phyloP scores from a whole-genome alignment of 768 basidiomycete genomes.

The Lentinula lateritia region DNA sequence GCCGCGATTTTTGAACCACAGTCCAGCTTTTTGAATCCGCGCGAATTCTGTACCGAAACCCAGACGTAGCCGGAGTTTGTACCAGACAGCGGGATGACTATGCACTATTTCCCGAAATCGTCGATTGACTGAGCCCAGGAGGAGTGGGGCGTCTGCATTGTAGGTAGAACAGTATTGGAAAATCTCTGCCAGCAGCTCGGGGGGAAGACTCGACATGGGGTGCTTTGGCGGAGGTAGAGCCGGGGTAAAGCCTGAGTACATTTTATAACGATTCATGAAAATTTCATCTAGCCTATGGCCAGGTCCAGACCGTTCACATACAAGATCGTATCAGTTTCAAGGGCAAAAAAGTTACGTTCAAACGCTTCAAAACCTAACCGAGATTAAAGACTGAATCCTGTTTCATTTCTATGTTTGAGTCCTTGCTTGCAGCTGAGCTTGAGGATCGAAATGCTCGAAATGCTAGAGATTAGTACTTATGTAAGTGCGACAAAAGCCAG shows the following conservation, averaged over 20 bases:
- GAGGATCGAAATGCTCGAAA: neutral
- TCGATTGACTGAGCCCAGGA: neutral
- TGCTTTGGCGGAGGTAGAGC: neutral
- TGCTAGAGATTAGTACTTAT: neutral
- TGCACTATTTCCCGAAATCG: neutral
- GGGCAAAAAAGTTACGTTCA: neutral
- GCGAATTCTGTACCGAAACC: neutral
- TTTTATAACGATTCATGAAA: neutral
- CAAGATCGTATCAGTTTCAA: neutral
- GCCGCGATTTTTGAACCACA: conserved; percentile 4
- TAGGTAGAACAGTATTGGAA: neutral
- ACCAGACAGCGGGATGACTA: neutral
- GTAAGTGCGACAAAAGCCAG: too few relatives aligned
- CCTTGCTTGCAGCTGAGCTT: too few relatives aligned
- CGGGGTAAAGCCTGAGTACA: neutral
- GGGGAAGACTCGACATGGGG: neutral
- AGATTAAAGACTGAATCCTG: neutral
- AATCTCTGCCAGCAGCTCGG: conserved; percentile 3
- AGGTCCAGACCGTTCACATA: neutral
- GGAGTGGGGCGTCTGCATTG: conserved; percentile 1
- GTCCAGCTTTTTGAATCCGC: neutral
- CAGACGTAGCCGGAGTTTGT: neutral
- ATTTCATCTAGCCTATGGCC: neutral
- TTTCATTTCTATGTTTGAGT: neutral
- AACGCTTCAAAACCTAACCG: neutral